These are phyloP conservation scores for Dactylellina cionopaga DNA, from an alignment of 2,329 filamentous ascomycete genomes.

Conservation along the genomic window DNA sequence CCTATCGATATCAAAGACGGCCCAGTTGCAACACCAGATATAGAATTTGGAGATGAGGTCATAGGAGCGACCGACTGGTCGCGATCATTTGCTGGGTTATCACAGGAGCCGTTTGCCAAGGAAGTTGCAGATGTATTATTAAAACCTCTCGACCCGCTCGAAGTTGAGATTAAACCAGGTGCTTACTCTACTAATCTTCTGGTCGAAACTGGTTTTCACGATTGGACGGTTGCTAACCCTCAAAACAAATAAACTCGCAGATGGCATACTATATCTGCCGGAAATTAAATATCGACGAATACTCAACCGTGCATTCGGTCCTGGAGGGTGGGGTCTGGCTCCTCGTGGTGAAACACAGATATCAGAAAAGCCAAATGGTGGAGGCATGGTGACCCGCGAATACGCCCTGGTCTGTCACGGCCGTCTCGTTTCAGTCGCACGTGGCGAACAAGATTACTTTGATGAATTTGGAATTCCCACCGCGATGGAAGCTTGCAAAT, in stretches of 20 bases:
- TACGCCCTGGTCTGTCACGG: conserved; percentile 91
- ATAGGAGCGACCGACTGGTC: conserved; percentile 75
- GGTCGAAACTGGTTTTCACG: neutral
- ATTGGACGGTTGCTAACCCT: neutral
- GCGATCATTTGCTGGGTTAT: conserved; percentile 82
- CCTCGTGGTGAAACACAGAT: conserved; percentile 86
- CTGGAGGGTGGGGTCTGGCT: conserved; percentile 93
- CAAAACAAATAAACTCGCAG: no score
- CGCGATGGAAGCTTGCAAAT: conserved; percentile 95
- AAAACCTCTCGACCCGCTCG: conserved; percentile 72
- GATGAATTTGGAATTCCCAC: conserved; percentile 88
- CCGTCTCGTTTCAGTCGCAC: conserved; percentile 86
- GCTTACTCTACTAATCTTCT: conserved; percentile 11
- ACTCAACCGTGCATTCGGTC: conserved; percentile 89
- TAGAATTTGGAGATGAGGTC: conserved; percentile 30
- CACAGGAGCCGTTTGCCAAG: conserved; percentile 73
- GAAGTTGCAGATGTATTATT: conserved; percentile 76
- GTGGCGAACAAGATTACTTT: conserved; percentile 96
- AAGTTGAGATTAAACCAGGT: conserved; percentile 91
- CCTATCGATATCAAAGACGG: conserved; percentile 36
- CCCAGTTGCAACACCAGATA: conserved; percentile 20
- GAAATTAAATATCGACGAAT: conserved; percentile 98
- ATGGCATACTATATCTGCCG: conserved; percentile 93
- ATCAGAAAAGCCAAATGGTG: conserved; percentile 74
- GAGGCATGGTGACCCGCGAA: conserved; percentile 77